Percentiles rank a stretch among this genome's conserved stretches.
phyloP scores from a whole-genome alignment of 768 basidiomycete species.

The Hericium erinaceus region DNA sequence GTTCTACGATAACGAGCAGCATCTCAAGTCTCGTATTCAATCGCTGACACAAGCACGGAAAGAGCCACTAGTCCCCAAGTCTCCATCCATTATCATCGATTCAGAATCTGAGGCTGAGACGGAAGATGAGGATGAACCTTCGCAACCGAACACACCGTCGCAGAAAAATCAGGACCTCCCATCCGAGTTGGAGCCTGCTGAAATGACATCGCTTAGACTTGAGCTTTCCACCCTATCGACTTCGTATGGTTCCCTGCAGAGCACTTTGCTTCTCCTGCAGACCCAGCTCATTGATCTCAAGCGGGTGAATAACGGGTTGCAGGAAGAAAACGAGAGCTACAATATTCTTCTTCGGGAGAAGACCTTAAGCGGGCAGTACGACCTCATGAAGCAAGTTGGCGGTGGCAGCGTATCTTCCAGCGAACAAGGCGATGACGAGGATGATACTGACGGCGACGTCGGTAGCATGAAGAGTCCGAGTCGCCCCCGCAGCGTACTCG shows the following conservation, averaged over 20 bases:
- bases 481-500: conserved; percentile 53
- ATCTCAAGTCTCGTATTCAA: conserved; percentile 84
- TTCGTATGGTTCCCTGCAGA: conserved; percentile 76
- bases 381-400: conserved; percentile 61
- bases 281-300: conserved; percentile 82
- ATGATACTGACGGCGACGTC: conserved; percentile 20
- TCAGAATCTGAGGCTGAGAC: conserved; percentile 30
- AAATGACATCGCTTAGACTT: conserved; percentile 74
- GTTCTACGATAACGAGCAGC: conserved; percentile 90
- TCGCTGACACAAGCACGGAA: conserved; percentile 63
- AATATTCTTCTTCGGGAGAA: conserved; percentile 88
- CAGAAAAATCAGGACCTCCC: conserved; percentile 57
- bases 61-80: conserved; percentile 26
- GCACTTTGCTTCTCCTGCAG: conserved; percentile 76
- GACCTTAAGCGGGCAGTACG: conserved; percentile 84
- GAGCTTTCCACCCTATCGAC: conserved; percentile 84
- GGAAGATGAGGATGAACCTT: conserved; percentile 30
- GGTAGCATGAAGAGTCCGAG: conserved; percentile 36
- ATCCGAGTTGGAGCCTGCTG: conserved; percentile 71
- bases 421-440: conserved; percentile 18
- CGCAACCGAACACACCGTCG: conserved; percentile 18
- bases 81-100: conserved; percentile 19
- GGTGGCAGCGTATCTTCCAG: conserved; percentile 23
- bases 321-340: conserved; percentile 96
- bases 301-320: conserved; percentile 76